Evolutionary conservation across 331 rosid species (phyloP), one percentile per base, ranked within the genome.

Genomic region (Dryas integrifolia): DNA sequence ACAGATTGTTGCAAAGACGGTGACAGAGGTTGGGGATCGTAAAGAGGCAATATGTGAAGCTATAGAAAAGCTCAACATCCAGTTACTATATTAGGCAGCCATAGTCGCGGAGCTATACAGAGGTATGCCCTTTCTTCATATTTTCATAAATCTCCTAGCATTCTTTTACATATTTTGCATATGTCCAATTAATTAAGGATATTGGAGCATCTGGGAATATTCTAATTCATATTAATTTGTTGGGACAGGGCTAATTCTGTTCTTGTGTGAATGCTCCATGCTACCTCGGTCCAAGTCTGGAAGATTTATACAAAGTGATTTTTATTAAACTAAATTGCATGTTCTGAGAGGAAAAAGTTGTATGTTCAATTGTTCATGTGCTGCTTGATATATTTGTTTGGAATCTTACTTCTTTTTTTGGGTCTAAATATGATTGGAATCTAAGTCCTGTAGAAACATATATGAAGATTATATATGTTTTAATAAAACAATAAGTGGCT

Each of bases 51-150:
- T 85, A 66, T 82, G 85, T 43, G 72, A 69, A 66, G 88, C 89
- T 45, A 86, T 85, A 12, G 66, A 82, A 63, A 85, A 79, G 72
- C 66, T 56, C 55, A 64, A 80, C 50, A 76, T 87, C 48, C 56
- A 64, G 58, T 74, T 87, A 65, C 86, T 87, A 58, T 85, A 40
- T 12, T 87, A 43, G 92, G 89, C 65, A 84, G 77, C 72, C 80
- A 66, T 72, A 73, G 78, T 30, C 74, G 81, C 18, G 88, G 89
- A 48, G 55, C 18, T 62, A 58, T 87, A 24, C 57, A 76, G 71
- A 85, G 87, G 89, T 80, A 51, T 13, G 18, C 58, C 52, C 6
- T 61, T 3, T n/a, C 9, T 63, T 43, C 12, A 14, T 35, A 15
- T 13, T 61, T 56, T 30, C 35, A 30, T 30, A 30, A 30, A 1